These are phyloP conservation scores for Eragrostis curvula DNA, from an alignment of 176 grass and related monocot species.

Conservation along the genomic window DNA sequence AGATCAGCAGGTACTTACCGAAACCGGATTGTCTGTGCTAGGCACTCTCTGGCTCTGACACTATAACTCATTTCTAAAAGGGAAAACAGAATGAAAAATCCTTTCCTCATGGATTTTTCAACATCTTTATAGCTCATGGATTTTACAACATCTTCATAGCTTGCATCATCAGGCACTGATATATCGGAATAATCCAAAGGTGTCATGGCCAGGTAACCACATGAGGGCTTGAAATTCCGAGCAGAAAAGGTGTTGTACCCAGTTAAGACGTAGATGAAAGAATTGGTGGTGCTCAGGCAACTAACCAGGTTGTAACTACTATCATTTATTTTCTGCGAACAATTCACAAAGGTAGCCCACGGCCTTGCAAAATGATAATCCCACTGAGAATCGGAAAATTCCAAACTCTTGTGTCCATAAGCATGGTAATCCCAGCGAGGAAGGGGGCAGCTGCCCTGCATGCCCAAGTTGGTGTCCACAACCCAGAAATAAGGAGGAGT, in stretches of 20 bases:
- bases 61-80: too few species aligned
- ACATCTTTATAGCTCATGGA: too few species aligned
- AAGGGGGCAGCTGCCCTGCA: background rate
- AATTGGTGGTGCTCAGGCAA: slow-evolving; percentile 18
- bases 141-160: slow-evolving; percentile 15
- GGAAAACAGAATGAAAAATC: slow-evolving; percentile 5
- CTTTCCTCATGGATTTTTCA: background rate
- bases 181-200: background rate
- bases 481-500: background rate
- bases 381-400: background rate
- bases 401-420: too few species aligned
- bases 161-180: background rate
- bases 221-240: slow-evolving; percentile 10
- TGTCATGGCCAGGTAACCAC: slow-evolving; percentile 36
- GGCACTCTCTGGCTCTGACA: background rate
- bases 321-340: background rate
- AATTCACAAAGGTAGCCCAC: slow-evolving; percentile 28
- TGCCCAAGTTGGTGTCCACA: background rate
- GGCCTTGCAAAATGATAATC: accelerated
- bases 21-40: accelerated
- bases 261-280: slow-evolving; percentile 33
- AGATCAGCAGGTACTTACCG: background rate
- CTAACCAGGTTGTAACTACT: background rate
- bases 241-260: accelerated
- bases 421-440: background rate